A percentile compares a stretch with the other conserved stretches of the same genome.
These are phyloP conservation scores for Solanum hybrid DNA, from an alignment of 305 asterid genomes.

Conservation along the genomic window DNA sequence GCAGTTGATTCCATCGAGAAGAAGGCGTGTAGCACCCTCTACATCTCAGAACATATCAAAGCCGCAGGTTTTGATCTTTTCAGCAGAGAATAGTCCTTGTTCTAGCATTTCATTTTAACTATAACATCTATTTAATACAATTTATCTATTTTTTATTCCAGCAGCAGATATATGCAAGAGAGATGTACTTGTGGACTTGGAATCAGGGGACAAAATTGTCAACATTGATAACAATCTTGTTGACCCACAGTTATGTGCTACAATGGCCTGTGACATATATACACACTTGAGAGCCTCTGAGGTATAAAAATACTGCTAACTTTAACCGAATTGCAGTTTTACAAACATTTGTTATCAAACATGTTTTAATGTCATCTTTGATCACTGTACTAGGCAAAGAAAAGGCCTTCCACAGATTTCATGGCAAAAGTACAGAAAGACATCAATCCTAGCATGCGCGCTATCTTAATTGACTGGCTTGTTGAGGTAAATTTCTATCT, in stretches of 20 bases:
- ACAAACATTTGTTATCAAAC: neutral
- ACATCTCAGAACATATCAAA: slow-evolving; percentile 49
- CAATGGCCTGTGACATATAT: slow-evolving; percentile 93
- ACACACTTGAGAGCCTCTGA: slow-evolving; percentile 82
- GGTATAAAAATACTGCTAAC: slow-evolving; percentile 27
- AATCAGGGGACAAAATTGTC: slow-evolving; percentile 29
- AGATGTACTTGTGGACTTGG: slow-evolving; percentile 37
- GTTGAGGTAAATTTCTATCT: slow-evolving; percentile 23
- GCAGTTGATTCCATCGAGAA: slow-evolving; percentile 61
- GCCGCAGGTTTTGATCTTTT: slow-evolving; percentile 31
- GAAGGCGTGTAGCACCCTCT: slow-evolving; percentile 51
- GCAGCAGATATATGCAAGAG: slow-evolving; percentile 63
- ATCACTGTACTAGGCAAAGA: slow-evolving; percentile 22
- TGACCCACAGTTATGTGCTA: slow-evolving; percentile 85
- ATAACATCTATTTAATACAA: neutral
- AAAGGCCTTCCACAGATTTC: slow-evolving; percentile 42
- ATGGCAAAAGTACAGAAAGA: slow-evolving; percentile 36
- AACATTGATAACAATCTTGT: slow-evolving; percentile 57
- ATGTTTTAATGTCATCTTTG: neutral
- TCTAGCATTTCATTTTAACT: neutral
- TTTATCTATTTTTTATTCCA: slow-evolving; percentile 4
- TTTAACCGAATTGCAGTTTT: neutral
- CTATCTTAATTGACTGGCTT: slow-evolving; percentile 39
- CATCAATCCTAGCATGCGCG: slow-evolving; percentile 38
- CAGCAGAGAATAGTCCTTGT: neutral